Percentiles rank a stretch among this genome's conserved stretches.
These are phyloP conservation scores for Aspergillus ellipticus DNA, from an alignment of 495 filamentous ascomycete species.

Conservation along the genomic window DNA sequence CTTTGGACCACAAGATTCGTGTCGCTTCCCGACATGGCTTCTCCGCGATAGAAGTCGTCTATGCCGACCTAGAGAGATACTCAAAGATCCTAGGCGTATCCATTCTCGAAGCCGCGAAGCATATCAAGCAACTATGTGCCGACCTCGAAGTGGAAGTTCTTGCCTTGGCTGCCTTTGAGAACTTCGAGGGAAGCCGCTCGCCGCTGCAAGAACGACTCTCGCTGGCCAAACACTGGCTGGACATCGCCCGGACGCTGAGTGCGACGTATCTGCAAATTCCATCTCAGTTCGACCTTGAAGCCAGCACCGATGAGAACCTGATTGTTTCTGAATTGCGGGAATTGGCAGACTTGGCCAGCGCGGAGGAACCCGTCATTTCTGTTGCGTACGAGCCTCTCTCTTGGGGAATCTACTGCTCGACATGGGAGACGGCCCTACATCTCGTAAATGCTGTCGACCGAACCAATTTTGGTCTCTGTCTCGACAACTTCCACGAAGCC, in stretches of 20 bases:
- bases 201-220: constrained; percentile 53
- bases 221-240: constrained; percentile 63
- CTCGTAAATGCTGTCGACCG: constrained; percentile 56
- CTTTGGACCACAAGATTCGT: constrained; percentile 56
- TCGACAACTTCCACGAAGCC: constrained; percentile 71
- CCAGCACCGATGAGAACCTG: constrained; percentile 50
- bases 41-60: constrained; percentile 66
- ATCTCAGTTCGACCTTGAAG: constrained; percentile 53
- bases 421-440: constrained; percentile 62
- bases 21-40: constrained; percentile 58
- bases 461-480: constrained; percentile 66
- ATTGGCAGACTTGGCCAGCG: constrained; percentile 54
- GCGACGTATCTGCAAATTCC: constrained; percentile 67
- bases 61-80: constrained; percentile 60
- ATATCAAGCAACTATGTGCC: constrained; percentile 50
- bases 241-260: constrained; percentile 52
- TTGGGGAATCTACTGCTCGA: constrained; percentile 63
- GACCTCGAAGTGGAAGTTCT: constrained; percentile 51
- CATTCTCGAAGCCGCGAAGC: constrained; percentile 52
- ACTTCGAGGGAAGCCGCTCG: constrained; percentile 60
- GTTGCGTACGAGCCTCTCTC: constrained; percentile 70
- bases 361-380: constrained; percentile 43
- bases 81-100: constrained; percentile 34
- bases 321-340: constrained; percentile 59
- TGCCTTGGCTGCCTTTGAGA: constrained; percentile 69